A percentile compares a stretch with the other conserved stretches of the same genome.
Evolutionary conservation across 2,329 filamentous ascomycete genomes (phyloP).

Genomic region (Alternaria solani): DNA sequence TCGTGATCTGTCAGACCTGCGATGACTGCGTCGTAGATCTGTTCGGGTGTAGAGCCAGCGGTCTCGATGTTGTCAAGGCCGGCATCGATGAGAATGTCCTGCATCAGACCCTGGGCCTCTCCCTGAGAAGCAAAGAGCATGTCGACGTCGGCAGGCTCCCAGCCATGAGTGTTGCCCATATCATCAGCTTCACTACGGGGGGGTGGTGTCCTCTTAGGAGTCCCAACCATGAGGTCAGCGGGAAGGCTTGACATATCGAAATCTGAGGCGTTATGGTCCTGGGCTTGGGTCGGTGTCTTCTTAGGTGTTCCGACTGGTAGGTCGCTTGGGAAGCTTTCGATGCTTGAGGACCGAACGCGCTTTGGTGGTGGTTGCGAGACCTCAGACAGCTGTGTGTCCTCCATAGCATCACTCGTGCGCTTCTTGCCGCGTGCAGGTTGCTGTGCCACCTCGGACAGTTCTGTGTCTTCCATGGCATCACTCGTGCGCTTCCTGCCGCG

Average conservation of each 20-base stretch:
- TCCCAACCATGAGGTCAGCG: conserved; percentile 45
- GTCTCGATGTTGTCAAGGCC: conserved; percentile 42
- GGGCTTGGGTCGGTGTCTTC: conserved; percentile 23
- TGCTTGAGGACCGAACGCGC: conserved; percentile 29
- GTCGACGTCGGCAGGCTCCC: conserved; percentile 81
- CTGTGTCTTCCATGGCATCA: background rate
- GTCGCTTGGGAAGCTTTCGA: conserved; percentile 32
- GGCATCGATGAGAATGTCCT: conserved; percentile 40
- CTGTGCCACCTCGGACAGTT: background rate
- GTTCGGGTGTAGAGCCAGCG: conserved; percentile 33
- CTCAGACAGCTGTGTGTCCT: conserved; percentile 11
- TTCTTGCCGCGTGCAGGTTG: conserved; percentile 18
- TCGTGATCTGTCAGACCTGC: conserved; percentile 75
- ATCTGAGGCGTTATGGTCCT: conserved; percentile 12
- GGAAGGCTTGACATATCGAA: conserved; percentile 32
- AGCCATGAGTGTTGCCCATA: conserved; percentile 55
- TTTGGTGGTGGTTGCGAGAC: conserved; percentile 18
- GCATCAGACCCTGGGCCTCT: conserved; percentile 31
- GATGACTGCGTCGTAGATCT: conserved; percentile 61
- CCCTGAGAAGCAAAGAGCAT: conserved; percentile 63
- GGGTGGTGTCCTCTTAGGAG: conserved; percentile 39
- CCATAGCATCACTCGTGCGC: conserved; percentile 26
- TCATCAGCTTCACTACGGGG: conserved; percentile 25
- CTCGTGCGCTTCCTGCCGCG: conserved; percentile 24
- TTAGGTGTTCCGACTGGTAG: conserved; percentile 34